phyloP scores from a whole-genome alignment of 2,329 filamentous ascomycete genomes.

The Xylariomycetidae sp. region DNA sequence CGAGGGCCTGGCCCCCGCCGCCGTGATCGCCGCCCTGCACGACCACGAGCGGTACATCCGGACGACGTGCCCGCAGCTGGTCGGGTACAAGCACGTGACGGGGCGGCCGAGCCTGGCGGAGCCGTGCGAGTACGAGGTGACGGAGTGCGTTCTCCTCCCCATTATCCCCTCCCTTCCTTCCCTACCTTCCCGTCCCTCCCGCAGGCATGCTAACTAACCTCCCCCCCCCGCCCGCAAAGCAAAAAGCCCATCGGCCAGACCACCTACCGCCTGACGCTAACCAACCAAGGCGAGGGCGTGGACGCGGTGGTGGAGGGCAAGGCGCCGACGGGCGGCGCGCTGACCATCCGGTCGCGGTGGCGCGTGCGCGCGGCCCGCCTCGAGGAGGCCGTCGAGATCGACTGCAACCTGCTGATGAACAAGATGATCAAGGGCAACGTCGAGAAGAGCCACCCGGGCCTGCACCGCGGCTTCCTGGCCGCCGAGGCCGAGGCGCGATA shows the following conservation, averaged over 20 bases:
- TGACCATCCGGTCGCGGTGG: conserved; percentile 15
- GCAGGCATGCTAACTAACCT: too few relatives aligned
- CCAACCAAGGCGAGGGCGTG: conserved; percentile 18
- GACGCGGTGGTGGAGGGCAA: conserved; percentile 20
- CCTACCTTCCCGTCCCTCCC: too few relatives aligned
- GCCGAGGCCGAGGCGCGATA: conserved; percentile 9
- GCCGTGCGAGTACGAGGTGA: conserved; percentile 21
- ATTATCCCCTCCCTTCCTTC: too few relatives aligned
- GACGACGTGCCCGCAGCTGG: conserved; percentile 19
- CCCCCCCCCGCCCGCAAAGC: too few relatives aligned
- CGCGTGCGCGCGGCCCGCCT: conserved; percentile 11
- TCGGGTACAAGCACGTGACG: conserved; percentile 14
- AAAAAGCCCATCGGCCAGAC: conserved; percentile 35
- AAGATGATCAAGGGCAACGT: conserved; percentile 23
- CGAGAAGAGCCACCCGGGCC: conserved; percentile 22
- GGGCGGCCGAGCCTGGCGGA: conserved; percentile 5
- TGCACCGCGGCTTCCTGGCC: conserved; percentile 15
- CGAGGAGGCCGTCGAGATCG: conserved; percentile 21
- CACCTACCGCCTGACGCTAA: conserved; percentile 21
- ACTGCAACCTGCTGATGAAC: conserved; percentile 22
- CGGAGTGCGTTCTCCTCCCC: too few relatives aligned
- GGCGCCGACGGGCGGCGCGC: conserved; percentile 18
- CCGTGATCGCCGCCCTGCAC: conserved; percentile 27
- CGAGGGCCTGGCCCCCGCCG: conserved; percentile 12
- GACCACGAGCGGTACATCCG: conserved; percentile 40